A percentile compares a stretch with the other conserved stretches of the same genome.
These are phyloP conservation scores for Podaxis carcinomalis DNA, from an alignment of 768 basidiomycete species.

Conservation along the genomic window DNA sequence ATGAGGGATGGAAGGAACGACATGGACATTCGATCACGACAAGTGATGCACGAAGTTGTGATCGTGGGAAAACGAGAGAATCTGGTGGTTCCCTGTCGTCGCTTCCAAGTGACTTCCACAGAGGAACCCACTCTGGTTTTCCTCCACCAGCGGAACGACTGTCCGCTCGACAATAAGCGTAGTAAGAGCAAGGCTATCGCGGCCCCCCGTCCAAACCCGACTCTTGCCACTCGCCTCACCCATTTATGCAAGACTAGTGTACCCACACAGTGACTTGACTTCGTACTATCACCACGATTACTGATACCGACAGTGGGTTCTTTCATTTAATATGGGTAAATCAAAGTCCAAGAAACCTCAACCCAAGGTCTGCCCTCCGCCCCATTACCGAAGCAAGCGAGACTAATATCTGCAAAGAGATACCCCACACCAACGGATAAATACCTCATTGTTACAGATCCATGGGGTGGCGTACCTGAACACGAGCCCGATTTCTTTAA, in stretches of 20 bases:
- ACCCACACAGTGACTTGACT: background rate
- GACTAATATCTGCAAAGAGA: background rate
- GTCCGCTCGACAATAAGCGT: background rate
- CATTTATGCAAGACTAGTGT: background rate
- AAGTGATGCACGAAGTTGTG: background rate
- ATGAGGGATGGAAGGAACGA: background rate
- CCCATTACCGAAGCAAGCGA: background rate
- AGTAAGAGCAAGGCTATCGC: background rate
- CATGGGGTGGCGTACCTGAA: constrained; percentile 22
- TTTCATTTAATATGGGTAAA: background rate
- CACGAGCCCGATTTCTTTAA: constrained; percentile 19
- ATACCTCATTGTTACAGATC: constrained; percentile 24
- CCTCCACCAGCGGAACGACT: background rate
- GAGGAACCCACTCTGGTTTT: background rate
- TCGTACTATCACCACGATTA: background rate
- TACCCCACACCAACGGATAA: constrained; percentile 7
- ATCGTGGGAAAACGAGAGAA: constrained; percentile 3
- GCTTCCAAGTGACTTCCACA: background rate
- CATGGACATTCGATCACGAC: background rate
- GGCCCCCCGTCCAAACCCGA: background rate
- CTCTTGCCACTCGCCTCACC: background rate
- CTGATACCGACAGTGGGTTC: background rate
- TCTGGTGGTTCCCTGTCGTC: background rate
- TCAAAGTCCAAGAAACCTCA: constrained; percentile 10
- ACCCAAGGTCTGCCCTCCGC: constrained; percentile 1